Evolutionary conservation across 2,329 filamentous ascomycete species (phyloP), one percentile per base, ranked within the genome.

Genomic region (Colletotrichum sp.): DNA sequence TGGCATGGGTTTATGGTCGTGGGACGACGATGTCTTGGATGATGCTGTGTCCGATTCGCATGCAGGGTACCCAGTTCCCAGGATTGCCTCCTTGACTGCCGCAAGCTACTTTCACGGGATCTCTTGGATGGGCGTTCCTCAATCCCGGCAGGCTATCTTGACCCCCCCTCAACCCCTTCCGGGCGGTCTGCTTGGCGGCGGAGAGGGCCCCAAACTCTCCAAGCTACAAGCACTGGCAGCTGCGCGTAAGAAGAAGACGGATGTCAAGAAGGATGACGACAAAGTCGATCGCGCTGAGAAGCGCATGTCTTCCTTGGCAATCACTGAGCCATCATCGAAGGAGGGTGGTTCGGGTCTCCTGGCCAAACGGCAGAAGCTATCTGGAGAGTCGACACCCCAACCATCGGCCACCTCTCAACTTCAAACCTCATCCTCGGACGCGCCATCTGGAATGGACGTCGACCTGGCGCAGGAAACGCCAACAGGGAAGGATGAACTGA

Each of bases 151-250:
- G 79, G 90, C 94, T 18, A 89, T 93, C 18, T 90, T 96, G 49
- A 85, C 94, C 66, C 88, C 93, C 55, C 91, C 84, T 75, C 77
- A 39, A 34, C 68, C 80, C 18, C 90, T 44, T 77, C 92, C 90
- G 69, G 91, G 93, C 21, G 94, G 95, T 3, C 88, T 99, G 0
- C 85, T 98, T 4, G 98, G 97, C 34, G 98, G 97, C 39, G 90
- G 92, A 3, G 90, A 91, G 64, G 86, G 86, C 15, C 89, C 91
- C 5, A 97, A 96, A 81, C 90, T 95, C 84, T 98, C 96, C 7
- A 99, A 99, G 81, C 88, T 99, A 62, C 96, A 98, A 80, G 95
- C 95, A 64, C 88, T 99, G 57, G 96, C 96, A 68, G 95, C 95
- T 39, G 94, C 95, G 70, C 91, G 96, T 32, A 96, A 96, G 83